These are phyloP conservation scores for Petasospora fabianii DNA, from an alignment of 1,139 yeast species.

Conservation along the genomic window DNA sequence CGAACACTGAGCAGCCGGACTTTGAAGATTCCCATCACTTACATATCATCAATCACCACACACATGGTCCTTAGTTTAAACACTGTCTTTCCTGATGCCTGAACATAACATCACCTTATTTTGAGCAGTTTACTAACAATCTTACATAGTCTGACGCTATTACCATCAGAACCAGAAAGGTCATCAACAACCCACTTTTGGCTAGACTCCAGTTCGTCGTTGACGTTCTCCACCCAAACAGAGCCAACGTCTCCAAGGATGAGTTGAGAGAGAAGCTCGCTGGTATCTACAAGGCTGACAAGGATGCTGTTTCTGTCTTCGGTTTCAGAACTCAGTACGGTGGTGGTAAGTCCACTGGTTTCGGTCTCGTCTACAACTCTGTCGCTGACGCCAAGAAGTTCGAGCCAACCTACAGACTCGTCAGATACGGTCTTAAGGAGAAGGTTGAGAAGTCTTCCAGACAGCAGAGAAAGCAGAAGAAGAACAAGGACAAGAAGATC, in stretches of 20 bases:
- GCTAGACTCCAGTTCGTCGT: slow-evolving; percentile 99
- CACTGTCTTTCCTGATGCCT: too few species aligned
- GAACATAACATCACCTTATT: not conserved
- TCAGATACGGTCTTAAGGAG: slow-evolving; percentile 96
- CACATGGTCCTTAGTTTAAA: not conserved
- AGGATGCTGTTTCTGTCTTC: slow-evolving; percentile 97
- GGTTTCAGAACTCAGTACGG: slow-evolving; percentile 99
- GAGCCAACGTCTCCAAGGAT: slow-evolving; percentile 98
- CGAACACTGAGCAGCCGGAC: too few species aligned
- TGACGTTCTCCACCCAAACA: slow-evolving; percentile 99
- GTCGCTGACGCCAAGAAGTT: slow-evolving; percentile 97
- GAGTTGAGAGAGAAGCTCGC: slow-evolving; percentile 98
- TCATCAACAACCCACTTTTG: slow-evolving; percentile 98
- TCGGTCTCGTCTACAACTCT: slow-evolving; percentile 98
- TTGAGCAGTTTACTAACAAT: slow-evolving; percentile 19
- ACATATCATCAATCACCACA: not conserved
- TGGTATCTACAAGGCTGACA: slow-evolving; percentile 94
- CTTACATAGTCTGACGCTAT: slow-evolving; percentile 73
- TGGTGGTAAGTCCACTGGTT: slow-evolving; percentile 99
- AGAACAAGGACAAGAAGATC: slow-evolving; percentile 99
- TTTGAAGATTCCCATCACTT: too few species aligned
- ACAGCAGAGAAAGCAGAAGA: slow-evolving; percentile 99
- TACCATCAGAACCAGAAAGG: slow-evolving; percentile 99
- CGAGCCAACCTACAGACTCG: slow-evolving; percentile 99
- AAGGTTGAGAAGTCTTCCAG: slow-evolving; percentile 97